Evolutionary conservation across 805 yeast genomes (phyloP).

Genomic region (Yarrowia sp.): DNA sequence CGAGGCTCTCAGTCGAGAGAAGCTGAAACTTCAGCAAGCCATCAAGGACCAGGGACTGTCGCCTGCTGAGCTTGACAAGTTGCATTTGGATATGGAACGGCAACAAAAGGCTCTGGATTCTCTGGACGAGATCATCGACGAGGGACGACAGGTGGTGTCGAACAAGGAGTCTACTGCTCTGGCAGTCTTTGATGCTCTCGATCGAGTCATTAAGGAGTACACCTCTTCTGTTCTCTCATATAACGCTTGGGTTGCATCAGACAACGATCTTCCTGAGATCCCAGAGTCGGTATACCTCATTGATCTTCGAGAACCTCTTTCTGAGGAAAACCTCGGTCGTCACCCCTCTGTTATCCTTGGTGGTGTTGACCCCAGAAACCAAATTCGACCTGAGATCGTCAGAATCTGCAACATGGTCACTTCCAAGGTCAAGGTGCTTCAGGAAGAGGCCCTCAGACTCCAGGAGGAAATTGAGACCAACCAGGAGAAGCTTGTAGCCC

Average conservation of each 20-base stretch:
- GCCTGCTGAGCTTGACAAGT: constrained; percentile 65
- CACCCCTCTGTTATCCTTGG: constrained; percentile 54
- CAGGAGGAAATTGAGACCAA: constrained; percentile 65
- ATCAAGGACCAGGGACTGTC: constrained; percentile 65
- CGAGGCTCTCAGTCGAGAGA: constrained; percentile 51
- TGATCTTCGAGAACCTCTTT: constrained; percentile 51
- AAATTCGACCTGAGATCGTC: constrained; percentile 51
- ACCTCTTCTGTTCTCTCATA: constrained; percentile 51
- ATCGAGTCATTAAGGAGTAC: constrained; percentile 61
- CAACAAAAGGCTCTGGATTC: constrained; percentile 62
- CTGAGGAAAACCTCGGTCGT: constrained; percentile 57
- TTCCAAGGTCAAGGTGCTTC: constrained; percentile 56
- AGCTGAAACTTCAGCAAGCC: constrained; percentile 54
- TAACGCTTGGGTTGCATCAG: constrained; percentile 35
- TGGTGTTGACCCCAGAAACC: constrained; percentile 53
- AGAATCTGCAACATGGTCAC: constrained; percentile 58
- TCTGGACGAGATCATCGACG: constrained; percentile 55
- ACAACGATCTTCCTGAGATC: constrained; percentile 27
- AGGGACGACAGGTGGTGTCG: constrained; percentile 55
- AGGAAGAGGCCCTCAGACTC: constrained; percentile 63
- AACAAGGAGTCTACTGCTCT: constrained; percentile 60
- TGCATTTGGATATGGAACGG: constrained; percentile 67
- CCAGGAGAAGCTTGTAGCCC: constrained; percentile 25
- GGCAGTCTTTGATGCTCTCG: constrained; percentile 59
- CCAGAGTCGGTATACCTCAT: constrained; percentile 52